Base-by-base conservation (phyloP, 169 alveolate genomes). In the Eimeria maxima region DNA sequence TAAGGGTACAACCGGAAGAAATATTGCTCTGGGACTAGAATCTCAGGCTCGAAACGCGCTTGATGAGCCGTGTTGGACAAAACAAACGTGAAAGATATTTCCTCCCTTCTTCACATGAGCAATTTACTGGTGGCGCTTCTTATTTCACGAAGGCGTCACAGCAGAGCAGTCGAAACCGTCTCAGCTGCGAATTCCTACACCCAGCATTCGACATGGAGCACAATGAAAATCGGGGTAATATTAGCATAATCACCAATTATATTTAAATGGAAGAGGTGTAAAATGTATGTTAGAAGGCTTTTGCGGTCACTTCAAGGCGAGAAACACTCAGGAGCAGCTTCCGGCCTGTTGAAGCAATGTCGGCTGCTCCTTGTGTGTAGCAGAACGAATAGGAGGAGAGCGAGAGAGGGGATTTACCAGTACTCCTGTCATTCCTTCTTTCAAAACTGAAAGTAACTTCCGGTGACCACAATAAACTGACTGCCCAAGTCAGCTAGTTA, bases 311-410 rank as follows among this genome's bases (percentile, higher is more conserved):
- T 8, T 16, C 55, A 5, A 29, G 55, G 18, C 8, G 38, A 73
- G 4, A 73, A 73, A 55, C 50, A 2, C 83, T 73, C 55, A 38
- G 14, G 53, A 14, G 29, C 83, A 73, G 83, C 83, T 7, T 83
- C 50, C 91, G 76, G 33, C 73, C 91, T 20, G 91, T 50, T n/a
- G 74, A 20, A 29, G 76, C 55, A 55, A 60, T 38, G 91, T 83
- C 91, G 91, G 91, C 91, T 83, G 91, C 91, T 55, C 91, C 91
- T 10, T 44, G 67, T n/a, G 88, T 24, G 42, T 18, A 83, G 50
- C 74, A 47, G 57, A 60, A 38, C 29, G 57, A 50, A 83, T 11
- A 60, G 91, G 91, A 24, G 91, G 50, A n/a, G 18, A 45, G 50
- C 27, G 91, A 44, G 69, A 47, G 91, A 55, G 91, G 74, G 74